phyloP scores from a whole-genome alignment of 352 stramenopile genomes.

The Pythium sukuiense region DNA sequence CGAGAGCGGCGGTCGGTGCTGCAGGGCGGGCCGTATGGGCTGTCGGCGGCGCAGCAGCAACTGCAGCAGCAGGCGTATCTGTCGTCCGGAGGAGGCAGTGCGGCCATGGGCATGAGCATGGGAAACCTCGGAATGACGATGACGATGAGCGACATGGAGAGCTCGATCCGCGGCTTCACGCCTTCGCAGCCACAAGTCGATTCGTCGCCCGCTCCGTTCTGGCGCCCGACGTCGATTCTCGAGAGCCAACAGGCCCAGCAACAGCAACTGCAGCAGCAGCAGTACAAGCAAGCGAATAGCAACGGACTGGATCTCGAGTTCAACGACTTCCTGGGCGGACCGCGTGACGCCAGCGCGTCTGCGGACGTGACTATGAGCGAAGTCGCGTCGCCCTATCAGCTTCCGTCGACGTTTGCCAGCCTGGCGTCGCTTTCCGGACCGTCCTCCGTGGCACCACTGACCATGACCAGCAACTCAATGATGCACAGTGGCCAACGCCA shows the following conservation, averaged over 20 bases:
- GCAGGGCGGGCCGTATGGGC: slow-evolving; percentile 6
- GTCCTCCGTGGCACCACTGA: slow-evolving; percentile 14
- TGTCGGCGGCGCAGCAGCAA: slow-evolving; percentile 6
- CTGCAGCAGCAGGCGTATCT: slow-evolving; percentile 15
- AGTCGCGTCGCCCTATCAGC: slow-evolving; percentile 20
- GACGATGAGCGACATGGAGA: slow-evolving; percentile 32
- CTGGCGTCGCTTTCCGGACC: slow-evolving; percentile 13
- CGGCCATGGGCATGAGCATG: slow-evolving; percentile 21
- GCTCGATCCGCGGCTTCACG: slow-evolving; percentile 22
- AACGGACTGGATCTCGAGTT: slow-evolving; percentile 24
- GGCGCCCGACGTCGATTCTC: slow-evolving; percentile 19
- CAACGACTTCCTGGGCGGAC: slow-evolving; percentile 20
- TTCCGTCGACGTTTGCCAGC: slow-evolving; percentile 15
- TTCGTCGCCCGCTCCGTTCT: slow-evolving; percentile 20
- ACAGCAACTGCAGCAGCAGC: slow-evolving; percentile 11
- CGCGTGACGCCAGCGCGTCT: neutral
- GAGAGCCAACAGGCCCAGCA: slow-evolving; percentile 17
- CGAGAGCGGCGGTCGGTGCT: slow-evolving; percentile 10
- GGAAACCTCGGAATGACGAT: slow-evolving; percentile 24
- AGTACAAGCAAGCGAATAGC: slow-evolving; percentile 18
- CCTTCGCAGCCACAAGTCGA: slow-evolving; percentile 6
- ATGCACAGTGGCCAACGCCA: slow-evolving; percentile 10
- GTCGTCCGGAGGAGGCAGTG: neutral
- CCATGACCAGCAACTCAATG: slow-evolving; percentile 16
- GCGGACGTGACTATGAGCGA: slow-evolving; percentile 23